These are phyloP conservation scores for Brachypodium distachyon DNA, from an alignment of 202 grass and related monocot species.

Conservation along the genomic window DNA sequence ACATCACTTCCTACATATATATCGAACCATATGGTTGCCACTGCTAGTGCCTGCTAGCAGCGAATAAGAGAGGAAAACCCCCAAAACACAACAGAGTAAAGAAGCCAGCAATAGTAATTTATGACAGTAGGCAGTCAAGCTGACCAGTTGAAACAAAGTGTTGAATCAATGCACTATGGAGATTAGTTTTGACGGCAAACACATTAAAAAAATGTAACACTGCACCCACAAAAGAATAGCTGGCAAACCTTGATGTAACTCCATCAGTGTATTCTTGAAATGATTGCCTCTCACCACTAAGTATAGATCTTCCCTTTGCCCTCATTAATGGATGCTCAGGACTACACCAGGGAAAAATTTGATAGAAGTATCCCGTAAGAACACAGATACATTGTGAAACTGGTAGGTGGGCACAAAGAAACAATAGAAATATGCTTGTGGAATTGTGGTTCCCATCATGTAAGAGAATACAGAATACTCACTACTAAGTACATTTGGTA, in stretches of 20 bases:
- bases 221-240: background rate
- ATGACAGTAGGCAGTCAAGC: background rate
- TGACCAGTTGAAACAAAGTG: background rate
- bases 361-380: constrained; percentile 1
- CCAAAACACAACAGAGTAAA: background rate
- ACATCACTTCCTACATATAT: background rate
- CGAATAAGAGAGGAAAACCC: background rate
- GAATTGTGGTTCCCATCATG: background rate
- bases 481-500: background rate
- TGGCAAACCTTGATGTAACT: constrained; percentile 64
- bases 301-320: constrained; percentile 78
- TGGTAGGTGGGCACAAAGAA: background rate
- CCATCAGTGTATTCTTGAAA: constrained; percentile 67
- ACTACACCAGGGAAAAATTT: constrained; percentile 39
- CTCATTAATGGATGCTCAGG: constrained; percentile 78
- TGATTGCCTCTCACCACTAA: constrained; percentile 77
- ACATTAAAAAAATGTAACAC: constrained; percentile 14
- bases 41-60: background rate
- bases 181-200: background rate
- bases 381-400: background rate
- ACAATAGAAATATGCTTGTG: background rate
- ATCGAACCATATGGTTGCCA: background rate
- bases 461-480: constrained; percentile 10
- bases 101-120: too few species aligned
- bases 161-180: background rate